Base-by-base conservation (phyloP, 129 eudicot genomes). In the Flaveria linearis region DNA sequence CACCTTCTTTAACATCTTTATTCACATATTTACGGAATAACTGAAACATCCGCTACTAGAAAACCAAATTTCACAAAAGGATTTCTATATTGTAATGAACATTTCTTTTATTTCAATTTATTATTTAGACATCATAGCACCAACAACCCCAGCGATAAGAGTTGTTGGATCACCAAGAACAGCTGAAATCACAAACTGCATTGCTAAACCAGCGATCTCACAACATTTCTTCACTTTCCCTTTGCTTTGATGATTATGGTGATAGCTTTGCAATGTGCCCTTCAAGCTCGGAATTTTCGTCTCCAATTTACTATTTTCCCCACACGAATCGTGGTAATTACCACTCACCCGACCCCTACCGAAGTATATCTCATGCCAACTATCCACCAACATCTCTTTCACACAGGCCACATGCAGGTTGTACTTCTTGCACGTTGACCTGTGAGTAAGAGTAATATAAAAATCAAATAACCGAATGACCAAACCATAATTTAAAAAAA, bases 341-440 rank as follows among this genome's bases (percentile, higher is more conserved):
- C 76, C 67, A 20, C 56, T 76, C 74, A 15, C 74, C 17, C 65
- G 75, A 56, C 47, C 39, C 79, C 79, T 56, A 52, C 76, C 86
- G 22, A 84, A 77, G 43, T 85, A 87, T 20, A 78, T 72, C 43
- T 80, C 87, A 65, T 88, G 85, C 87, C 87, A 88, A 75, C 78
- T 86, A 73, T 88, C 93, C 71, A 86, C 81, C 66, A 88, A 75
- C 90, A 88, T 81, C 76, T 88, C 85, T 63, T 88, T 88, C 62
- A 84, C 90, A 68, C 93, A 88, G 0, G 88, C 83, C 73, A 88
- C 93, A 63, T 88, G 93, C 15, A 88, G 71, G 73, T 86, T 86
- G 76, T 84, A 84, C 83, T 81, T 84, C 80, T 86, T 86, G 85
- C 87, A 79, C 20, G 60, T 61, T 2, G 93, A 81, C 77, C 90